A percentile compares a stretch with the other conserved stretches of the same genome.
Conservation (phyloP, 1,139 yeast genomes). For the Torulaspora pretoriensis region DNA sequence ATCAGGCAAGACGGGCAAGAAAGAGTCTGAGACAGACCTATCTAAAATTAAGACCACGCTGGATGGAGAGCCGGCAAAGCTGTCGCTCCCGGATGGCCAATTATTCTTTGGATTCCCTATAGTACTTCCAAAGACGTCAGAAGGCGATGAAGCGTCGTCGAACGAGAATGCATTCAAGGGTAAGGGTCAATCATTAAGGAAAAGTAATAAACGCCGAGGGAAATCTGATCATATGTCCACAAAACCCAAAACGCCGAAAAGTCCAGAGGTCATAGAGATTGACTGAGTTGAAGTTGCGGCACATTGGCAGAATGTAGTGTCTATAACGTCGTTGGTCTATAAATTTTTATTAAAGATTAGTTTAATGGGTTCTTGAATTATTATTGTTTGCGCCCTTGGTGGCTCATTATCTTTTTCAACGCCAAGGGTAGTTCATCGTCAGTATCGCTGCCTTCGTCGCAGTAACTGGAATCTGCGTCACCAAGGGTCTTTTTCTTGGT, state of each 20-base stretch:
- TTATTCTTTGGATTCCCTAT: constrained; percentile 92
- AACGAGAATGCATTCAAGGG: constrained; percentile 46
- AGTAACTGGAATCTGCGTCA: constrained; percentile 23
- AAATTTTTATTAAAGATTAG: neutral
- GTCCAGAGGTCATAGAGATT: constrained; percentile 77
- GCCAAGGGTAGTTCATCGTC: constrained; percentile 39
- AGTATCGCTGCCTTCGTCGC: constrained; percentile 40
- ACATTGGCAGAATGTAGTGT: neutral
- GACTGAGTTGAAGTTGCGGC: constrained; percentile 41
- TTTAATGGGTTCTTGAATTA: neutral
- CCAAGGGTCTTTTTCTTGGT: constrained; percentile 34
- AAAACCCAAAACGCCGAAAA: constrained; percentile 45
- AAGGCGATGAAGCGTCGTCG: constrained; percentile 37
- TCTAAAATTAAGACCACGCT: constrained; percentile 31
- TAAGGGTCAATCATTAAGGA: constrained; percentile 67
- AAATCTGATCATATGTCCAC: constrained; percentile 42
- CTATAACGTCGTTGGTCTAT: neutral
- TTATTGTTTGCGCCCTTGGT: constrained; percentile 16
- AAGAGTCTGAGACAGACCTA: constrained; percentile 11
- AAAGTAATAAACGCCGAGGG: constrained; percentile 70
- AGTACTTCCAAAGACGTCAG: constrained; percentile 54
- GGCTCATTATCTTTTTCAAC: constrained; percentile 37
- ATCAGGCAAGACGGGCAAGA: constrained; percentile 52
- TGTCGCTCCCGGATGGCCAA: constrained; percentile 76
- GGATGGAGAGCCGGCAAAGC: constrained; percentile 63